These are phyloP conservation scores for Epichloe glyceriae DNA, from an alignment of 2,329 filamentous ascomycete genomes.

Conservation along the genomic window DNA sequence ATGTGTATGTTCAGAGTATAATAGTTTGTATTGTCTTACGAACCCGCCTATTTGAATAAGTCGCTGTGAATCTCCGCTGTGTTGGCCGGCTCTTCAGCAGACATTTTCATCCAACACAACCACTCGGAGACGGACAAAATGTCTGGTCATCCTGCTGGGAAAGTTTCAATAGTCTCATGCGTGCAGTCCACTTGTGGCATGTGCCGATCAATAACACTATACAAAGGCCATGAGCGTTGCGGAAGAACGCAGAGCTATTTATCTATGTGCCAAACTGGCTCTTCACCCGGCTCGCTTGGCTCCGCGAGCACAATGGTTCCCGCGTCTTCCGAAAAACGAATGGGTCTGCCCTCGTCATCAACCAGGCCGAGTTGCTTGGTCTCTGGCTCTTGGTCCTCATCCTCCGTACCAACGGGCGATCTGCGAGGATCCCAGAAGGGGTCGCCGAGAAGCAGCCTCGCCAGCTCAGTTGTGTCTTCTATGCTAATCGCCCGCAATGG, in stretches of 20 bases:
- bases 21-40: neutral
- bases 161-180: no score
- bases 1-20: neutral
- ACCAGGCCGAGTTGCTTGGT: slow-evolving; percentile 4
- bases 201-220: no score
- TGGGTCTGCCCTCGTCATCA: slow-evolving; percentile 5
- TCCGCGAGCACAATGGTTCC: slow-evolving; percentile 1
- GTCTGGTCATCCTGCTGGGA: no score
- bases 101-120: no score
- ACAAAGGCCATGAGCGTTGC: no score
- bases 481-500: slow-evolving; percentile 24
- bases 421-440: slow-evolving; percentile 23
- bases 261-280: slow-evolving; percentile 1
- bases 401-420: neutral
- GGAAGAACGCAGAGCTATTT: neutral
- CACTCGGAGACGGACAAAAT: no score
- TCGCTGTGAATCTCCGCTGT: neutral
- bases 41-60: neutral
- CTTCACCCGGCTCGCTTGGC: slow-evolving; percentile 1
- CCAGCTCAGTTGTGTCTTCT: slow-evolving; percentile 22
- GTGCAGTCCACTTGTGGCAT: no score
- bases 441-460: slow-evolving; percentile 31
- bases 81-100: no score
- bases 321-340: neutral
- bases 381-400: neutral